phyloP scores from a whole-genome alignment of 2,329 filamentous ascomycete species.

The Colletotrichum gloeosporioides region DNA sequence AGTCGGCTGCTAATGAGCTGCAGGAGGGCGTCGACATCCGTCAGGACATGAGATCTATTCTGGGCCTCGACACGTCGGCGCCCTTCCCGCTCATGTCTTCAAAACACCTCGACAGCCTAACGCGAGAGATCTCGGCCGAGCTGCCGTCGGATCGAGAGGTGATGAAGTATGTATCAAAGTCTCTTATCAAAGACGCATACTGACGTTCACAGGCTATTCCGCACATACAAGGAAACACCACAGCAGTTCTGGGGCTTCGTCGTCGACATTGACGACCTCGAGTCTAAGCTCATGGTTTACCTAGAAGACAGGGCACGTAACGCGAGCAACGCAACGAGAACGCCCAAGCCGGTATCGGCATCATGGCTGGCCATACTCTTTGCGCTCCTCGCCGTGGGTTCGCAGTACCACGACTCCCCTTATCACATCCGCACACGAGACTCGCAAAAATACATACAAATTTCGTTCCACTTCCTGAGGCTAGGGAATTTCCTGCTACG shows the following conservation, averaged over 20 bases:
- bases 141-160: constrained; percentile 70
- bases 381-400: constrained; percentile 68
- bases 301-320: constrained; percentile 67
- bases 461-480: constrained; percentile 69
- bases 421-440: constrained; percentile 66
- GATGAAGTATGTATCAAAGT: constrained; percentile 60
- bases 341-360: constrained; percentile 60
- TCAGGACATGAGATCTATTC: constrained; percentile 69
- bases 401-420: constrained; percentile 69
- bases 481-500: constrained; percentile 68
- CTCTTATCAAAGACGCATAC: background rate
- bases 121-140: constrained; percentile 65
- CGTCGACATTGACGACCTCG: constrained; percentile 69
- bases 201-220: constrained; percentile 56
- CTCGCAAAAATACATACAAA: constrained; percentile 66
- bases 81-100: constrained; percentile 72
- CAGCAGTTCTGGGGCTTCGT: constrained; percentile 74
- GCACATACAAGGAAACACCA: constrained; percentile 70
- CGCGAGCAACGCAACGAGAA: constrained; percentile 50
- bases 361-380: constrained; percentile 72
- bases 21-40: constrained; percentile 62
- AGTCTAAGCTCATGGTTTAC: constrained; percentile 69
- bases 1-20: constrained; percentile 58
- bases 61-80: constrained; percentile 69
- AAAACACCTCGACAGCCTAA: constrained; percentile 64